Conservation (phyloP, 768 basidiomycete genomes). For the Udeniomyces megalosporus region DNA sequence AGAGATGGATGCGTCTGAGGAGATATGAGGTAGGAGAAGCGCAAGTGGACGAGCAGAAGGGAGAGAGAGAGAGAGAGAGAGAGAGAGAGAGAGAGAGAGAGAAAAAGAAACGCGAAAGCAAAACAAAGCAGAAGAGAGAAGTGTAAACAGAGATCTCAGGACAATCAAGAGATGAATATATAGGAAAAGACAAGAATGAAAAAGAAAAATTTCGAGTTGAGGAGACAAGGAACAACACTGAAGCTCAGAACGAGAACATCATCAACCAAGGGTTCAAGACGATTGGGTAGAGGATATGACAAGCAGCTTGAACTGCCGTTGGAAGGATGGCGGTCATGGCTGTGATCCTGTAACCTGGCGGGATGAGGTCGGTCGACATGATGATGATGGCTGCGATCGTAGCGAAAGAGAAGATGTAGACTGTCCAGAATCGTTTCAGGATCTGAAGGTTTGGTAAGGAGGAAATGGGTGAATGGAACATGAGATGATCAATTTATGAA, state of each 20-base stretch:
- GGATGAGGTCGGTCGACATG: slow-evolving; percentile 10
- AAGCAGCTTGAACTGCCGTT: slow-evolving; percentile 24
- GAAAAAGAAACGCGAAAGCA: neutral
- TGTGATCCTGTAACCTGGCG: slow-evolving; percentile 13
- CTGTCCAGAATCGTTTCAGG: slow-evolving; percentile 12
- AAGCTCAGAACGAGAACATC: slow-evolving; percentile 10
- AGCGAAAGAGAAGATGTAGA: slow-evolving; percentile 8
- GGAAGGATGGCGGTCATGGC: slow-evolving; percentile 21
- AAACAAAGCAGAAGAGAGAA: neutral
- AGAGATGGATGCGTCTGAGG: too few species aligned
- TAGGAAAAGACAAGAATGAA: neutral
- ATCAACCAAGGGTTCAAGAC: slow-evolving; percentile 12
- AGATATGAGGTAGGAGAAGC: too few species aligned
- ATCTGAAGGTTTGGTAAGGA: too few species aligned
- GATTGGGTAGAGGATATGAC: slow-evolving; percentile 22
- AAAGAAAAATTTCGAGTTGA: too few species aligned
- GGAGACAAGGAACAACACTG: too few species aligned
- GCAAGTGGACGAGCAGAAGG: neutral
- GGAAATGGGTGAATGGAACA: too few species aligned
- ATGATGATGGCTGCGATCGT: slow-evolving; percentile 10
- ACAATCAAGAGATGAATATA: too few species aligned
- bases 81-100: neutral
- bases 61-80: neutral
- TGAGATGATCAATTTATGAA: too few species aligned
- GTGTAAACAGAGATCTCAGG: too few species aligned